These are phyloP conservation scores for Macrophomina pseudophaseolina DNA, from an alignment of 2,329 filamentous ascomycete species.

Conservation along the genomic window DNA sequence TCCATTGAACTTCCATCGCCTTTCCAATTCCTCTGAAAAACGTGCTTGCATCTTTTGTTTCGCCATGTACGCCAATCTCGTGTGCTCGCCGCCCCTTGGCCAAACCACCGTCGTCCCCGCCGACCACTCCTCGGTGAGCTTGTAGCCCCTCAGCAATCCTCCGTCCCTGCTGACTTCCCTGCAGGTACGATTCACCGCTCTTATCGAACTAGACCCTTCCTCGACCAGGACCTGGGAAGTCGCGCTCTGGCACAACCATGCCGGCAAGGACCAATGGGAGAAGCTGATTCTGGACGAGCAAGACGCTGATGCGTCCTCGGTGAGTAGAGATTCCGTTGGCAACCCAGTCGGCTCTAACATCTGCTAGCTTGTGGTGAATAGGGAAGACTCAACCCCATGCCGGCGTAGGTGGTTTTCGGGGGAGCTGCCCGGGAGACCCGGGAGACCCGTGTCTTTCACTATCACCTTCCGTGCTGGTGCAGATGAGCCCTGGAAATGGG, in stretches of 20 bases:
- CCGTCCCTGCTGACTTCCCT: background rate
- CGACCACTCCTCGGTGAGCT: conserved; percentile 45
- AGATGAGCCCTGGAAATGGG: conserved; percentile 70
- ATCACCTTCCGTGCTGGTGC: conserved; percentile 67
- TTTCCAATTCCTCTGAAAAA: background rate
- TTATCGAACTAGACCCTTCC: conserved; percentile 68
- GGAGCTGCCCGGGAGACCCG: conserved; percentile 50
- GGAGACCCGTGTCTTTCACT: conserved; percentile 67
- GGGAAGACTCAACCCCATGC: conserved; percentile 27
- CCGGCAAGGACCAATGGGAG: conserved; percentile 62
- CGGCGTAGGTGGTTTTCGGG: conserved; percentile 60
- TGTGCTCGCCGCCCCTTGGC: conserved; percentile 73
- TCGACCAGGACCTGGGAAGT: conserved; percentile 70
- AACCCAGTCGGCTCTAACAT: background rate
- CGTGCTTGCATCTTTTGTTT: background rate
- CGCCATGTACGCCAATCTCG: conserved; percentile 59
- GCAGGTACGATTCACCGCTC: conserved; percentile 66
- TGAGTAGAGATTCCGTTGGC: too few relatives aligned
- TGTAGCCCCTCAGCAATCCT: conserved; percentile 27
- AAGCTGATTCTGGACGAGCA: conserved; percentile 44
- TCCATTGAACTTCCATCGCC: conserved; percentile 15
- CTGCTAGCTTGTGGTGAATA: conserved; percentile 23
- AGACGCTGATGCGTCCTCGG: background rate
- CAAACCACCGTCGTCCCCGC: conserved; percentile 69
- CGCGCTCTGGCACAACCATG: conserved; percentile 74